These are phyloP conservation scores for Panicum hallii DNA, from an alignment of 202 grass and related monocot genomes.

Conservation along the genomic window DNA sequence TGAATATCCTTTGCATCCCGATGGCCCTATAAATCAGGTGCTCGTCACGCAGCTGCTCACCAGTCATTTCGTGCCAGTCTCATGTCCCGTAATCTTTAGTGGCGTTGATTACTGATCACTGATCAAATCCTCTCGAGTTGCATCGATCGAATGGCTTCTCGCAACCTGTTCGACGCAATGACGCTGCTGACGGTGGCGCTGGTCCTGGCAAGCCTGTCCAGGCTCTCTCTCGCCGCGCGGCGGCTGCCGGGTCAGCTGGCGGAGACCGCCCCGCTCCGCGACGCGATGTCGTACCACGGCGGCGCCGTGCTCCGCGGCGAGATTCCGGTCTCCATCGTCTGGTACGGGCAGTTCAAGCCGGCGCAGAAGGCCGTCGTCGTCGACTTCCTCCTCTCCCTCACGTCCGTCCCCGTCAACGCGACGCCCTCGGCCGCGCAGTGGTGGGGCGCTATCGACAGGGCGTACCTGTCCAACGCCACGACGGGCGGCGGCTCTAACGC, in stretches of 20 bases:
- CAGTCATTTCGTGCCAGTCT: not conserved
- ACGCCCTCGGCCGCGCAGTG: conserved; percentile 52
- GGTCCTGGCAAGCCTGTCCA: not conserved
- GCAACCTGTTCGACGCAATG: not conserved
- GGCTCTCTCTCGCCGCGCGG: not conserved
- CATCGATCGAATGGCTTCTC: conserved; percentile 9
- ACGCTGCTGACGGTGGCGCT: not conserved
- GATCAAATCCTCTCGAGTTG: not conserved
- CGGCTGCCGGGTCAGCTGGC: not conserved
- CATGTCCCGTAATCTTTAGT: not conserved
- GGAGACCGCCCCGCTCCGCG: not conserved
- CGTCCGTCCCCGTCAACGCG: not conserved
- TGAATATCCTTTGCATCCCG: not conserved
- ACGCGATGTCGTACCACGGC: conserved; percentile 56
- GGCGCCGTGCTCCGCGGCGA: conserved; percentile 56
- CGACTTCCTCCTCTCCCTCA: conserved; percentile 61
- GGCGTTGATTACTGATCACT: not conserved
- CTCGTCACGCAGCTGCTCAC: not conserved
- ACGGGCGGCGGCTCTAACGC: not conserved
- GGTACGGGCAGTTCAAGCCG: conserved; percentile 58
- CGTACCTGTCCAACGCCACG: conserved; percentile 36
- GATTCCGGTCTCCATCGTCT: conserved; percentile 57
- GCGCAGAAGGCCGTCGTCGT: conserved; percentile 57
- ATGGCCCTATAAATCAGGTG: conserved; percentile 14
- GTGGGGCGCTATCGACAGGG: conserved; percentile 54